Percentiles rank a stretch among this genome's conserved stretches.
These are phyloP conservation scores for Colletotrichum endophyticum DNA, from an alignment of 2,329 filamentous ascomycete genomes.

Conservation along the genomic window DNA sequence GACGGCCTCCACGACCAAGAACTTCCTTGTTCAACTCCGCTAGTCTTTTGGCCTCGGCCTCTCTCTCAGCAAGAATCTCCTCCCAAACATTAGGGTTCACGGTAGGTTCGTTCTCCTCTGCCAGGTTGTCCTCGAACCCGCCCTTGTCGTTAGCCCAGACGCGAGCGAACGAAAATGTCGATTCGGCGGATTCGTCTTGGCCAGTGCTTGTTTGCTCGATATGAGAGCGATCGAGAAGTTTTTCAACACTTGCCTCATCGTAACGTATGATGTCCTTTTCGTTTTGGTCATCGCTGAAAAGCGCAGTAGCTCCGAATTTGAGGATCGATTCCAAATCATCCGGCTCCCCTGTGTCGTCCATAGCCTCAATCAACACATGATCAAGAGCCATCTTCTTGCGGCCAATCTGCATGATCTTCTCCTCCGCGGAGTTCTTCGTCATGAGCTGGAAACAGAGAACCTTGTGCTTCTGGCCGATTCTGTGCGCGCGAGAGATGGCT, in stretches of 20 bases:
- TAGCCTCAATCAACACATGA: slow-evolving; percentile 90
- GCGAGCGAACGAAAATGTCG: slow-evolving; percentile 86
- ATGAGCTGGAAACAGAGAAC: slow-evolving; percentile 95
- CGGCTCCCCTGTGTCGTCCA: slow-evolving; percentile 83
- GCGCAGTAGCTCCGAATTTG: slow-evolving; percentile 81
- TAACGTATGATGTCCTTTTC: slow-evolving; percentile 78
- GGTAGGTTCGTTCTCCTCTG: slow-evolving; percentile 52
- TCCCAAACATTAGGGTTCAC: slow-evolving; percentile 83
- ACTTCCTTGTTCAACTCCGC: slow-evolving; percentile 71
- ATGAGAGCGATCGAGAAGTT: slow-evolving; percentile 84
- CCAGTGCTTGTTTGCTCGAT: slow-evolving; percentile 73
- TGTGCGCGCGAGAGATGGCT: slow-evolving; percentile 90
- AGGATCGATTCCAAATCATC: slow-evolving; percentile 88
- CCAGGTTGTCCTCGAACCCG: slow-evolving; percentile 67
- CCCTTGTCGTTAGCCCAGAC: slow-evolving; percentile 89
- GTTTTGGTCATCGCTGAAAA: slow-evolving; percentile 77
- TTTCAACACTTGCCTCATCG: slow-evolving; percentile 82
- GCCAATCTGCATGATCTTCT: slow-evolving; percentile 95
- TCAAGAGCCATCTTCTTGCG: slow-evolving; percentile 96
- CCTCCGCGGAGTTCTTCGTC: slow-evolving; percentile 87
- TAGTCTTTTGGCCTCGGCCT: slow-evolving; percentile 73
- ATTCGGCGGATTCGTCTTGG: slow-evolving; percentile 70
- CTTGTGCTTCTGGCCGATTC: slow-evolving; percentile 95
- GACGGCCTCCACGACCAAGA: slow-evolving; percentile 86
- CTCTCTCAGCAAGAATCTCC: slow-evolving; percentile 68